These are phyloP conservation scores for Aspergillus neotritici DNA, from an alignment of 2,329 filamentous ascomycete genomes.

Conservation along the genomic window DNA sequence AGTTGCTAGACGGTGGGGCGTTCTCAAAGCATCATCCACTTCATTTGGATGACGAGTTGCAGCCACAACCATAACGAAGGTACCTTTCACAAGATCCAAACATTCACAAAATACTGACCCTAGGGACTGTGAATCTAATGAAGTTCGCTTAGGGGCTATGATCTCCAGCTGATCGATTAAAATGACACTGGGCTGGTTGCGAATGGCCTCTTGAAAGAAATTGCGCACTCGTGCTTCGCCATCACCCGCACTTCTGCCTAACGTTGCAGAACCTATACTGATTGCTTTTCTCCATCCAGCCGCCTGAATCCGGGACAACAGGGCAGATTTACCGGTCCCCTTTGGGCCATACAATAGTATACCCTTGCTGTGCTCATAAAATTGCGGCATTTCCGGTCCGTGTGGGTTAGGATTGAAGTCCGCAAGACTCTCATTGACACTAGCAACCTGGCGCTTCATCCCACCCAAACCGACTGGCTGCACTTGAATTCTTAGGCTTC, in stretches of 20 bases:
- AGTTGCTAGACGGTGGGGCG: constrained; percentile 57
- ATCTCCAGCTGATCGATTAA: constrained; percentile 72
- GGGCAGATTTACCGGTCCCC: constrained; percentile 76
- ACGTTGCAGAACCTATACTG: constrained; percentile 33
- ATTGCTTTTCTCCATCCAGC: constrained; percentile 67
- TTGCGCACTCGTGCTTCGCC: constrained; percentile 56
- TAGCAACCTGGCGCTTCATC: constrained; percentile 56
- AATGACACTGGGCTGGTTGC: constrained; percentile 68
- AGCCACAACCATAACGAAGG: constrained; percentile 66
- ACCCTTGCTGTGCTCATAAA: constrained; percentile 46
- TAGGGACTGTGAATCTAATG: constrained; percentile 38
- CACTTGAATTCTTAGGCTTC: constrained; percentile 24
- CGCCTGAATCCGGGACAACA: constrained; percentile 62
- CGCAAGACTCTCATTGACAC: constrained; percentile 62
- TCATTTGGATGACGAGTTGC: constrained; percentile 68
- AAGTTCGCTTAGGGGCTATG: constrained; percentile 57
- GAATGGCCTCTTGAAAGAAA: constrained; percentile 62
- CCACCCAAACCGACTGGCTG: constrained; percentile 57
- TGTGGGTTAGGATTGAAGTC: constrained; percentile 44
- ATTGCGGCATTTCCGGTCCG: constrained; percentile 35
- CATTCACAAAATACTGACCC: constrained; percentile 37
- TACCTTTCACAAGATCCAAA: constrained; percentile 35
- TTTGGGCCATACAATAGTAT: constrained; percentile 74
- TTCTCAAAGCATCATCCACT: constrained; percentile 64
- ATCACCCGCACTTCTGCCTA: constrained; percentile 35